Conservation (phyloP, 306 rosid species). For the Medicago arabica region DNA sequence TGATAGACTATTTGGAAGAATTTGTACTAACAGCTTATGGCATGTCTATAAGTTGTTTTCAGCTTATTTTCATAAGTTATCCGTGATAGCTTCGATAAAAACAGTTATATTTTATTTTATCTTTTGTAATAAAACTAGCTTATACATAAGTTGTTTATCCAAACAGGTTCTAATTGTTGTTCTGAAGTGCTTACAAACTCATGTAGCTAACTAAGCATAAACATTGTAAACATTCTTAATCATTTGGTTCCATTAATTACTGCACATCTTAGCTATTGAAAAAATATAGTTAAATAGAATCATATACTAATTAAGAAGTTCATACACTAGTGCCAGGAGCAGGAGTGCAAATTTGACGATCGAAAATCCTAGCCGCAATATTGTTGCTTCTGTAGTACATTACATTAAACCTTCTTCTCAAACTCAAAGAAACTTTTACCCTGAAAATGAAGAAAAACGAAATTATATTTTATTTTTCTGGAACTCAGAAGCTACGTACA, state of each 20-base stretch:
- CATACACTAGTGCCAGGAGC: slow-evolving; percentile 84
- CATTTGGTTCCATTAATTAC: slow-evolving; percentile 4
- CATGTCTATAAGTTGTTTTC: not conserved
- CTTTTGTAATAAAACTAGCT: not conserved
- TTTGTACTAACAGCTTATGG: not conserved
- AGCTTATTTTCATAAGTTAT: not conserved
- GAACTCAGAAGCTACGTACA: no score
- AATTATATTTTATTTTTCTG: no score
- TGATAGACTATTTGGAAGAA: not conserved
- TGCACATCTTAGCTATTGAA: slow-evolving; percentile 1
- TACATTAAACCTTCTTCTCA: slow-evolving; percentile 53
- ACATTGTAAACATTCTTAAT: slow-evolving; percentile 6
- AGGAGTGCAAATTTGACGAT: slow-evolving; percentile 87
- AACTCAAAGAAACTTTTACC: slow-evolving; percentile 36
- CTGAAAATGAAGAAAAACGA: slow-evolving; percentile 28
- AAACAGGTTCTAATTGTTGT: not conserved
- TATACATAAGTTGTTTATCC: not conserved
- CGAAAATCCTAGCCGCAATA: slow-evolving; percentile 78
- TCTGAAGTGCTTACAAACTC: slow-evolving; percentile 20
- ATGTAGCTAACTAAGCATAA: not conserved
- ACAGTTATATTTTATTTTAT: no score
- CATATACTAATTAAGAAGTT: slow-evolving; percentile 36
- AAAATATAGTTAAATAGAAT: not conserved
- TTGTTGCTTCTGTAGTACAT: slow-evolving; percentile 83
- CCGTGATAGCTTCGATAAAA: not conserved